Evolutionary conservation across 345 rosid species (phyloP).

Genomic region (Salix purpurea): DNA sequence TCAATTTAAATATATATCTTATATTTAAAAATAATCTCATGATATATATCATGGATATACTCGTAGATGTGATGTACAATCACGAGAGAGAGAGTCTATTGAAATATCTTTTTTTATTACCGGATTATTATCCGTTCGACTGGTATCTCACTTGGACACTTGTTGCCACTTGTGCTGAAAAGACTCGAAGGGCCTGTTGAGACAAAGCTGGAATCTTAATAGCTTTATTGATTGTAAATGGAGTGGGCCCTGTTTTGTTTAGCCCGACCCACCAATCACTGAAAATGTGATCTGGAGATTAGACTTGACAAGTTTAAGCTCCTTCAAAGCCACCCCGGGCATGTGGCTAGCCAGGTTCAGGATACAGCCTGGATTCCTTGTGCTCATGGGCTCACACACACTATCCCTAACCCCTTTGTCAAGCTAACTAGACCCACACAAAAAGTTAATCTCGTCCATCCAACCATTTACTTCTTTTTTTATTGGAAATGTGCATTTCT

Average conservation of each 20-base stretch:
- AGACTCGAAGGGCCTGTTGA: neutral
- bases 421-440: neutral
- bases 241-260: neutral
- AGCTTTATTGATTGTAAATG: neutral
- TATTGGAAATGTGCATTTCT: no score
- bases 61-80: no score
- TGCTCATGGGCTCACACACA: neutral
- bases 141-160: no score
- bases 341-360: neutral
- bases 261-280: neutral
- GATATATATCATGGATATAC: no score
- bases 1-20: no score
- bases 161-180: neutral
- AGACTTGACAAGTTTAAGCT: neutral
- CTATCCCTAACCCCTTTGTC: neutral
- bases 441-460: neutral
- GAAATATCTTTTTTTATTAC: no score
- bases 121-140: no score
- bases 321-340: neutral
- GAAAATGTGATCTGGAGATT: neutral
- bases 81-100: no score
- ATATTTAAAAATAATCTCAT: no score
- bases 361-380: neutral
- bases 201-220: neutral
- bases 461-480: no score